Evolutionary conservation across 1,139 yeast genomes (phyloP), one percentile per base, ranked within the genome.

Genomic region (Candida sanyaensis): DNA sequence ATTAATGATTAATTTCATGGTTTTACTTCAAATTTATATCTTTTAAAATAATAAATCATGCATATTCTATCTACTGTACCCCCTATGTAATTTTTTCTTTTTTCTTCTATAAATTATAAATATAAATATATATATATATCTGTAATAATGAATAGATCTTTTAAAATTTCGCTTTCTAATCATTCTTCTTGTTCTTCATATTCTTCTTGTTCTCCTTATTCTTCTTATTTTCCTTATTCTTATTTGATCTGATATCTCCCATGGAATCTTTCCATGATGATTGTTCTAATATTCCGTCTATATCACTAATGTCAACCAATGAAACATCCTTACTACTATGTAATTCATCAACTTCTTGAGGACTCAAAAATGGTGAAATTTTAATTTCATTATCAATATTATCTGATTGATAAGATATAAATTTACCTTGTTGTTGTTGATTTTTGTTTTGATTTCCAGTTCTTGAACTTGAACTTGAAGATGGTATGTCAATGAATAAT

Each of bases 211-310:
- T n/a, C n/a, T n/a, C n/a, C n/a, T n/a, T n/a, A n/a, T n/a, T n/a
- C n/a, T n/a, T n/a, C n/a, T n/a, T n/a, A n/a, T n/a, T n/a, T n/a
- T n/a, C n/a, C n/a, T n/a, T 17, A 17, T 17, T 17, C 21, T 17
- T 44, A 21, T 43, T 44, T 7, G 42, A 27, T 32, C 44, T 33
- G 2, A 44, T 40, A 24, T 47, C 44, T 4, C 46, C 42, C 21
- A 50, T 41, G 5, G 51, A 47, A 40, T 50, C 49, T 39, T 42
- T 42, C 55, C 55, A 52, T 23, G 52, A 46, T 26, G 54, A 52
- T 13, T 34, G 29, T 40, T 46, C 52, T 24, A 48, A 27, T 8
- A 49, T 37, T 28, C 48, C 54, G 23, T 48, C 50, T 17, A 48
- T 40, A 10, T 44, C 38, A 13, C 41, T 34, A 3, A 44, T 13